Evolutionary conservation across 208 protist species (phyloP), one percentile per base, ranked within the genome.

Genomic region (Wallacemonas sp.): DNA sequence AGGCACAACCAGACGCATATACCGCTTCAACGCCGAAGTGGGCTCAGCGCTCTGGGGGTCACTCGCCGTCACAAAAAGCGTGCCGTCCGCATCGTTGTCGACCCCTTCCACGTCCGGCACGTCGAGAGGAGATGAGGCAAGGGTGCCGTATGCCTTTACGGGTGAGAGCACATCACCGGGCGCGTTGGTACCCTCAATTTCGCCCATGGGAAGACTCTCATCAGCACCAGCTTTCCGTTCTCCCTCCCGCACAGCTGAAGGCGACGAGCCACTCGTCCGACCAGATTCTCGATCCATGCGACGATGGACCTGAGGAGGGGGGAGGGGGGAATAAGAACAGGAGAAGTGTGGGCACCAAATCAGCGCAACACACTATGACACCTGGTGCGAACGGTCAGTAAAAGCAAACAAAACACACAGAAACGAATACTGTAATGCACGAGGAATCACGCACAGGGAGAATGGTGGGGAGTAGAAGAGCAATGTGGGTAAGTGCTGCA

Each of bases 1-100:
- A 0, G 84, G 77, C 41, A 90, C 75, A 3, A 84, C 39, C 28
- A n/a, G 55, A 27, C 36, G 51, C 51, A 58, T 58, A 19, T 61
- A 49, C 27, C 31, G 63, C 31, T 31, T 61, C 45, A 61, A 2
- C 19, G 53, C 24, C 0, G 26, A 19, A 2, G 61, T 15, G 17
- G 61, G n/a, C 21, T 27, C 36, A 15, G 15, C 27, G 9, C 39
- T 38, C 2, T 54, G 28, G 28, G 22, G 8, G 9, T 67, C 51
- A 17, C 34, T 67, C 5, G 45, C 42, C 15, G 38, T 41, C 12
- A 47, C 44, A 0, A 38, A 21, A 24, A 45, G 17, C 3, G 21
- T 45, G 15, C 21, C 51, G 26, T 51, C 44, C 11, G 45, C 44
- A 30, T 67, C 51, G 26, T 47, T 24, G 0, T 59, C 51, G 15